Conservation (phyloP, 495 filamentous ascomycete genomes). For the Penicillium fimorum region DNA sequence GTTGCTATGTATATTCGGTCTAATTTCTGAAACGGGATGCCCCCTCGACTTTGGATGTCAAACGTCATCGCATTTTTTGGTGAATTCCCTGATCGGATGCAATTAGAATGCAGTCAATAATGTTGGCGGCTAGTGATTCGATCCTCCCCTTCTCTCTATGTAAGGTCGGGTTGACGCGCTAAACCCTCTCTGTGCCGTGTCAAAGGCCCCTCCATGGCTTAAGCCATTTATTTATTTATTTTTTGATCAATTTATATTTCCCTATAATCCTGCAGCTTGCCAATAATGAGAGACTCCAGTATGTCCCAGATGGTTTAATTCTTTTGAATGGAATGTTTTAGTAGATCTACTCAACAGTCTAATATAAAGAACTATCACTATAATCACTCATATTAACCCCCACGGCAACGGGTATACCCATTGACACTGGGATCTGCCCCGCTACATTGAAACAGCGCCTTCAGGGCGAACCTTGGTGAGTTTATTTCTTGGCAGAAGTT, state of each 20-base stretch:
- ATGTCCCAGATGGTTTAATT: no score
- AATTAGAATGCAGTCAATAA: constrained; percentile 30
- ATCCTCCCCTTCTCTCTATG: constrained; percentile 14
- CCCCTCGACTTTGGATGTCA: constrained; percentile 3
- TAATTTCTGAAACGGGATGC: neutral
- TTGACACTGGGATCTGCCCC: constrained; percentile 44
- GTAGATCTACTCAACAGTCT: neutral
- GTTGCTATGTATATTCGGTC: neutral
- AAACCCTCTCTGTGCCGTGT: constrained; percentile 30
- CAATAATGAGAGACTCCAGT: constrained; percentile 11
- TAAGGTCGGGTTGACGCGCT: constrained; percentile 26
- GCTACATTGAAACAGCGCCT: constrained; percentile 40
- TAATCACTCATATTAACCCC: constrained; percentile 14
- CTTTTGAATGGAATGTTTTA: constrained; percentile 10
- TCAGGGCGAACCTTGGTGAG: constrained; percentile 41
- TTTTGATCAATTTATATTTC: constrained; percentile 2
- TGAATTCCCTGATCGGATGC: constrained; percentile 8
- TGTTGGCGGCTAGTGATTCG: constrained; percentile 25
- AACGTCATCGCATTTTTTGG: constrained; percentile 34
- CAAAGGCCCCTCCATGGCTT: constrained; percentile 20
- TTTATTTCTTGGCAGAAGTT: constrained; percentile 38
- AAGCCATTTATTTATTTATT: constrained; percentile 11
- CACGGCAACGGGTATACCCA: constrained; percentile 41
- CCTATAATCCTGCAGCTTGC: constrained; percentile 11
- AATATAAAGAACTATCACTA: constrained; percentile 4